Base-by-base conservation (phyloP, 1,284 basidiomycete species). In the Austropuccinia psidii region DNA sequence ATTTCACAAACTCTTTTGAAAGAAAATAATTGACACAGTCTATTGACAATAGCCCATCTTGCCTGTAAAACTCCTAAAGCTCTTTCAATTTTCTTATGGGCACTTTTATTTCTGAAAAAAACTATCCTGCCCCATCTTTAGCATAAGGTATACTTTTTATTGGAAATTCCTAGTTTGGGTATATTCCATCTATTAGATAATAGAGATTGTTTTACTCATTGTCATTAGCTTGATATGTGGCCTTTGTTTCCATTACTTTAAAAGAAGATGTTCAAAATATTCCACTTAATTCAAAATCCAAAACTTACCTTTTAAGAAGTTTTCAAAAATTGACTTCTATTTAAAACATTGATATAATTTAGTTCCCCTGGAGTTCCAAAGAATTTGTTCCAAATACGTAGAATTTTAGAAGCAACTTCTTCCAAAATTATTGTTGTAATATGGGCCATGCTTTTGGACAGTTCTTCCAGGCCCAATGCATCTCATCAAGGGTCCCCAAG, bases 401-500 rank as follows among this genome's bases (percentile, higher is more conserved):
- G 11, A 27, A 41, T 7, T 27, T 54, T n/a, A 29, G 31, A 15
- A 13, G 50, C 49, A 37, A 67, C 19, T 24, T 24, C 65, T 49
- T 67, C 37, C 11, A 67, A 41, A 29, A 67, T 50, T 41, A 67
- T 35, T 0, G 65, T 41, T 35, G 65, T 17, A 21, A 9, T 67
- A 15, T 54, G 37, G 17, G 39, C 65, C 37, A 54, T 67, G 5
- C 65, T 37, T 21, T 43, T 6, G 65, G 65, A 50, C 11, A 67
- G 65, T 41, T 55, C 35, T 54, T 67, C 65, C 37, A 67, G 43
- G 33, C 67, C 67, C 67, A 69, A 45, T 69, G 29, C 67, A 69
- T 69, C 19, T 54, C 41, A 43, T 69, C n/a, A n/a, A n/a, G n/a
- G n/a, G n/a, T n/a, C n/a, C n/a, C n/a, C n/a, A n/a, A n/a, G n/a